Conservation (phyloP, 768 basidiomycete genomes). For the Pulveroboletus ravenelii region DNA sequence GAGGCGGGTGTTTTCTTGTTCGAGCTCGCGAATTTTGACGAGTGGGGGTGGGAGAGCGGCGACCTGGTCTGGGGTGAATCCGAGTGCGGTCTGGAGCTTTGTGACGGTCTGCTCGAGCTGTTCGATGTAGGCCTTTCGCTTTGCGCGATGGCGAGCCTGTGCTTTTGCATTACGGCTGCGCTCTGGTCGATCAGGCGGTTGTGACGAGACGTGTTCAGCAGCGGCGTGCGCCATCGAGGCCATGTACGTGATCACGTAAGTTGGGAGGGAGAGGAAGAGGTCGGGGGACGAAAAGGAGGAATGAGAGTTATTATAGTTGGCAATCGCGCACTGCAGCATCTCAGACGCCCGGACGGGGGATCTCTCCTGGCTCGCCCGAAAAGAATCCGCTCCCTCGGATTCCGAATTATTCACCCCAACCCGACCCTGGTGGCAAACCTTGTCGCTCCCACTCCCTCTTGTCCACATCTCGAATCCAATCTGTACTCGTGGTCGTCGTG, state of each 20-base stretch:
- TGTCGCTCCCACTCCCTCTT: no score
- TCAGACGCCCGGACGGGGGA: conserved; percentile 23
- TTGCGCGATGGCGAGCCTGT: conserved; percentile 86
- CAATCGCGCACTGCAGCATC: conserved; percentile 6
- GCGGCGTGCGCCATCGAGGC: conserved; percentile 54
- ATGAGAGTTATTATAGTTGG: conserved; percentile 35
- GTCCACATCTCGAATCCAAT: conserved; percentile 33
- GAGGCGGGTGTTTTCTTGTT: conserved; percentile 71
- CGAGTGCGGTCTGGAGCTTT: conserved; percentile 72
- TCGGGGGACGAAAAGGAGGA: conserved; percentile 37
- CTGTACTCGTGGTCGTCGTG: neutral
- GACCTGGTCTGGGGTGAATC: conserved; percentile 71
- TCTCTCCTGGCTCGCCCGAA: conserved; percentile 17
- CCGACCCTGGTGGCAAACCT: conserved; percentile 36
- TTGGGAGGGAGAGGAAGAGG: conserved; percentile 36
- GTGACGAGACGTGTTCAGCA: conserved; percentile 35
- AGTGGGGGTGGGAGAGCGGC: conserved; percentile 67
- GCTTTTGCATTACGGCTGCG: conserved; percentile 85
- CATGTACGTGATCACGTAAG: conserved; percentile 47
- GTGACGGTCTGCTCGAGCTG: conserved; percentile 85
- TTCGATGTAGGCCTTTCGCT: conserved; percentile 90
- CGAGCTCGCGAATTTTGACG: conserved; percentile 74
- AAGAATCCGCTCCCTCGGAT: conserved; percentile 35
- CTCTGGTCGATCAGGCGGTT: conserved; percentile 61
- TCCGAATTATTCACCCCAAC: conserved; percentile 44